A percentile compares a stretch with the other conserved stretches of the same genome.
Conservation (phyloP, 192 early-diverging fungal genomes). For the Backusella parvicylindrica region DNA sequence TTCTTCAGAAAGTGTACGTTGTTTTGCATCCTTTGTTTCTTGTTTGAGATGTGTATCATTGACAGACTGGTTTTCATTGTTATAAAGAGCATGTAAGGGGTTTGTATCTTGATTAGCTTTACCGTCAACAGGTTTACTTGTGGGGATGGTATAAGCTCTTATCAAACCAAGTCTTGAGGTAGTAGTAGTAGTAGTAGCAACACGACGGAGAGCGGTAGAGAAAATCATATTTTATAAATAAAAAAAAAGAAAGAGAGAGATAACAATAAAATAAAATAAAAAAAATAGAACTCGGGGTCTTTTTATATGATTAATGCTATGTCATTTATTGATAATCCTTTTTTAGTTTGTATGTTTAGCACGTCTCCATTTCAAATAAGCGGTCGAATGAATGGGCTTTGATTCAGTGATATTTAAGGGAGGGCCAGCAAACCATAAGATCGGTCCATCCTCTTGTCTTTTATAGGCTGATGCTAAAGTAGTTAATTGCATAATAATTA, state of each 20-base stretch:
- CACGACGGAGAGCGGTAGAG: not conserved
- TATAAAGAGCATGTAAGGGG: constrained; percentile 14
- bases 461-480: constrained; percentile 12
- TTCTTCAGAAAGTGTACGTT: not conserved
- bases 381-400: constrained; percentile 7
- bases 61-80: constrained; percentile 16
- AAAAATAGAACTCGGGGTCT: not conserved
- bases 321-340: not conserved
- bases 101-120: not conserved
- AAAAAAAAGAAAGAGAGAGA: not conserved
- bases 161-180: not conserved
- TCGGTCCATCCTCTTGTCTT: constrained; percentile 6
- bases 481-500: not conserved
- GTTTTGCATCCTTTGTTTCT: not conserved
- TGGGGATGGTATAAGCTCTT: not conserved
- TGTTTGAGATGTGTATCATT: not conserved
- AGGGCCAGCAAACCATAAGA: constrained; percentile 25
- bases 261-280: too few relatives aligned
- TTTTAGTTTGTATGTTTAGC: not conserved
- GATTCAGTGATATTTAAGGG: constrained; percentile 9
- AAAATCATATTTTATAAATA: not conserved
- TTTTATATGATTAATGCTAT: too few relatives aligned
- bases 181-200: not conserved
- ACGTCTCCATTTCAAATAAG: constrained; percentile 22
- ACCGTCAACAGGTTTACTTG: not conserved